phyloP scores from a whole-genome alignment of 2,329 filamentous ascomycete genomes.

The Zymoseptoria crescenta region DNA sequence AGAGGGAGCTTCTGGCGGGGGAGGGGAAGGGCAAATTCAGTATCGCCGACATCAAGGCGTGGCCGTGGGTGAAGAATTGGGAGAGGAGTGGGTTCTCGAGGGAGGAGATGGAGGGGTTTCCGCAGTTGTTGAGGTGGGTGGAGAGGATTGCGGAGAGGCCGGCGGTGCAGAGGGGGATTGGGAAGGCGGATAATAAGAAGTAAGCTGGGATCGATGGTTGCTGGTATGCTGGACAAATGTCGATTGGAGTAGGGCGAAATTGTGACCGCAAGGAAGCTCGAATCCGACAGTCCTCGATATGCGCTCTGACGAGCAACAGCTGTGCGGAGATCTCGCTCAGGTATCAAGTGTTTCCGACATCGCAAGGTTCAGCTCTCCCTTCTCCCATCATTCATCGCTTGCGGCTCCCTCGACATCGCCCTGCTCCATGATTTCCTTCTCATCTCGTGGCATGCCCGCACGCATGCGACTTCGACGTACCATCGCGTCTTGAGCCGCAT shows the following conservation, averaged over 20 bases:
- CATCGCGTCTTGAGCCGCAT: no score
- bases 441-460: no score
- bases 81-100: slow-evolving; percentile 36
- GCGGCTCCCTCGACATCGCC: no score
- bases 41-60: slow-evolving; percentile 47
- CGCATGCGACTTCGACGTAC: no score
- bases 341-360: no score
- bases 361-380: no score
- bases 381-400: no score
- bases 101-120: slow-evolving; percentile 45
- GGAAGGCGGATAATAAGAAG: slow-evolving; percentile 29
- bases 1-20: slow-evolving; percentile 46
- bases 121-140: slow-evolving; percentile 47
- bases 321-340: no score
- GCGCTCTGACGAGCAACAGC: no score
- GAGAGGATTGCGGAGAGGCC: slow-evolving; percentile 43
- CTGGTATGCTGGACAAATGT: background rate
- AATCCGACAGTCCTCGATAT: background rate
- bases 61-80: slow-evolving; percentile 45
- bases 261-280: background rate
- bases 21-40: slow-evolving; percentile 48
- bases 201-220: slow-evolving; percentile 9
- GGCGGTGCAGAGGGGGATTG: slow-evolving; percentile 42
- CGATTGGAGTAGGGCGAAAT: background rate
- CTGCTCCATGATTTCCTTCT: no score